These are phyloP conservation scores for Trichosporon sp. DNA, from an alignment of 1,284 basidiomycete genomes.

Conservation along the genomic window DNA sequence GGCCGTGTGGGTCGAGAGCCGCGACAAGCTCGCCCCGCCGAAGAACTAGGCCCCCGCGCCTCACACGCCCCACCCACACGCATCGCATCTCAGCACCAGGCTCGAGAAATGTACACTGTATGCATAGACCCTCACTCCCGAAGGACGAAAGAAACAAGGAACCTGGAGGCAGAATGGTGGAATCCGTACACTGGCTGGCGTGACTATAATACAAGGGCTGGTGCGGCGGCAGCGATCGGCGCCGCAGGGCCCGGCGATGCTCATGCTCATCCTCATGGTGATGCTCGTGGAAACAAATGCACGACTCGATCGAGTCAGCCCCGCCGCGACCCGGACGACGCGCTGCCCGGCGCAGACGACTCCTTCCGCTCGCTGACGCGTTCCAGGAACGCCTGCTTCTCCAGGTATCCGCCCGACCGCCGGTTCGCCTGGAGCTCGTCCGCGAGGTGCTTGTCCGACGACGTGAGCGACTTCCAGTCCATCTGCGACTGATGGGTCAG, in stretches of 20 bases:
- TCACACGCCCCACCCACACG: neutral
- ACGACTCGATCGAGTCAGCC: neutral
- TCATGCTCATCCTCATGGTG: neutral
- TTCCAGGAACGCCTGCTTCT: conserved; percentile 45
- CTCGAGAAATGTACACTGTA: neutral
- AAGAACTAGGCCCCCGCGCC: conserved; percentile 6
- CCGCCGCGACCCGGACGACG: neutral
- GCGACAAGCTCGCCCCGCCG: conserved; percentile 15
- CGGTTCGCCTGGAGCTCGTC: conserved; percentile 45
- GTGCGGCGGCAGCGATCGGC: neutral
- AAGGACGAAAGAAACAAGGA: neutral
- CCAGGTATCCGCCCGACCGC: conserved; percentile 40
- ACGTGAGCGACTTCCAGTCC: conserved; percentile 46
- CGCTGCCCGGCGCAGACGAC: neutral
- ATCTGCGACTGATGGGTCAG: conserved; percentile 37
- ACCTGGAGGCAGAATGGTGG: neutral
- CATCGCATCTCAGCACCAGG: neutral
- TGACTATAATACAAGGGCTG: neutral
- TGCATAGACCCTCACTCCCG: neutral
- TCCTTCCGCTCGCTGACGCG: conserved; percentile 38
- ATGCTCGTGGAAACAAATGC: neutral
- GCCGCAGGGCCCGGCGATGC: neutral
- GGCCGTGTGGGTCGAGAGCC: conserved; percentile 25
- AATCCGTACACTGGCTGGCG: neutral
- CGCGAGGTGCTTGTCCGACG: conserved; percentile 22